Conservation (phyloP, 179 eudicot genomes). For the Spergularia azorica region DNA sequence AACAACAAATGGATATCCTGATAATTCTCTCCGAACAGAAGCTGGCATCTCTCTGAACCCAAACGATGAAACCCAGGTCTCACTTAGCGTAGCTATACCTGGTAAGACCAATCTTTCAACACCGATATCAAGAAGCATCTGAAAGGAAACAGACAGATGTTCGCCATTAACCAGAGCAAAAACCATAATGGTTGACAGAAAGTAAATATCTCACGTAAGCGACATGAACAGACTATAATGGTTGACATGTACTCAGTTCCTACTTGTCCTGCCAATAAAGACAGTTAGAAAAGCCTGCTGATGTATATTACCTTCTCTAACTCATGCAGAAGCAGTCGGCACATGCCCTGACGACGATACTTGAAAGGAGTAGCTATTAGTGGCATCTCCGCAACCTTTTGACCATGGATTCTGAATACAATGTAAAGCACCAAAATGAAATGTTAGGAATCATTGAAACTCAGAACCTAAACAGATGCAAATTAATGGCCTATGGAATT, state of each 20-base stretch:
- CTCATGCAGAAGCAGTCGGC: conserved; percentile 48
- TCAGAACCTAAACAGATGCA: not conserved
- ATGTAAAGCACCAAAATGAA: conserved; percentile 12
- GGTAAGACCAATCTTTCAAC: conserved; percentile 51
- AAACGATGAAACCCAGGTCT: conserved; percentile 50
- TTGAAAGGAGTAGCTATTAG: conserved; percentile 51
- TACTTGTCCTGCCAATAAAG: not conserved
- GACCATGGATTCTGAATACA: conserved; percentile 45
- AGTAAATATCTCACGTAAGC: not conserved
- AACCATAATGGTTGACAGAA: not conserved
- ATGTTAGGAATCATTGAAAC: not conserved
- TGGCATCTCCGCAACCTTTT: conserved; percentile 56
- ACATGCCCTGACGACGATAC: conserved; percentile 55
- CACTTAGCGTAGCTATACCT: conserved; percentile 47
- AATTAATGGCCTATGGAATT: not conserved
- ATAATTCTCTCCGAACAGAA: conserved; percentile 33
- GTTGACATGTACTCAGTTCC: not conserved
- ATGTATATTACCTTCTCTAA: conserved; percentile 43
- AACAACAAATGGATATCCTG: conserved; percentile 45
- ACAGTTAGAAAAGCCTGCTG: not conserved
- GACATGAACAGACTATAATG: not conserved
- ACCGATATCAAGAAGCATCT: conserved; percentile 53
- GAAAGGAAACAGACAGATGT: conserved; percentile 16
- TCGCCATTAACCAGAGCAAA: not conserved
- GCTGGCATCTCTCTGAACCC: conserved; percentile 45